Evolutionary conservation across 345 rosid species (phyloP).

Genomic region (Limnanthes douglasii): DNA sequence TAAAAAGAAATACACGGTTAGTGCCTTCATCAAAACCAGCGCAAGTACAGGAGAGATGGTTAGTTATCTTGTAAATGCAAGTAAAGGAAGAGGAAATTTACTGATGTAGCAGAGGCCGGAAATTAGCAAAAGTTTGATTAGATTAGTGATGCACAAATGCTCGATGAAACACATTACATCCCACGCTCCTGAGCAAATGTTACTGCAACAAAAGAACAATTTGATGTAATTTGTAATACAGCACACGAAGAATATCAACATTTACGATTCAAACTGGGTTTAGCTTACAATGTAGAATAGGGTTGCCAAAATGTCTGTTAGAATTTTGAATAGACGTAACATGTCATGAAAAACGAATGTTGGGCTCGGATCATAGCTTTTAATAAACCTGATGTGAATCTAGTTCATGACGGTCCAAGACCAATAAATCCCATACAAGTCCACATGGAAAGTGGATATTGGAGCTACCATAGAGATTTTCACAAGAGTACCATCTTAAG

Average conservation of each 20-base stretch:
- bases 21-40: background rate
- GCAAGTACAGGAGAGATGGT: background rate
- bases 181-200: conserved; percentile 58
- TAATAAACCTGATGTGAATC: too few species aligned
- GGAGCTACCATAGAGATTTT: too few species aligned
- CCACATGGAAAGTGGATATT: too few species aligned
- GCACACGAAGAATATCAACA: background rate
- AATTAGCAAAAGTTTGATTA: conserved; percentile 41
- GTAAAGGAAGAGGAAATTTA: conserved; percentile 8
- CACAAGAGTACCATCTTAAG: too few species aligned
- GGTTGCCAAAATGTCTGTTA: background rate
- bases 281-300: background rate
- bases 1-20: background rate
- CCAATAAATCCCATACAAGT: too few species aligned
- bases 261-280: background rate
- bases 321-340: background rate
- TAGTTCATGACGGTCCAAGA: too few species aligned
- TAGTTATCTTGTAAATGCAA: background rate
- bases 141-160: conserved; percentile 48
- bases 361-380: too few species aligned
- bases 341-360: background rate
- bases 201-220: conserved; percentile 22
- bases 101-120: conserved; percentile 45
- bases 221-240: background rate
- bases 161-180: conserved; percentile 60